A percentile compares a stretch with the other conserved stretches of the same genome.
Evolutionary conservation across 768 basidiomycete species (phyloP).

Genomic region (Termitomyces sp.): DNA sequence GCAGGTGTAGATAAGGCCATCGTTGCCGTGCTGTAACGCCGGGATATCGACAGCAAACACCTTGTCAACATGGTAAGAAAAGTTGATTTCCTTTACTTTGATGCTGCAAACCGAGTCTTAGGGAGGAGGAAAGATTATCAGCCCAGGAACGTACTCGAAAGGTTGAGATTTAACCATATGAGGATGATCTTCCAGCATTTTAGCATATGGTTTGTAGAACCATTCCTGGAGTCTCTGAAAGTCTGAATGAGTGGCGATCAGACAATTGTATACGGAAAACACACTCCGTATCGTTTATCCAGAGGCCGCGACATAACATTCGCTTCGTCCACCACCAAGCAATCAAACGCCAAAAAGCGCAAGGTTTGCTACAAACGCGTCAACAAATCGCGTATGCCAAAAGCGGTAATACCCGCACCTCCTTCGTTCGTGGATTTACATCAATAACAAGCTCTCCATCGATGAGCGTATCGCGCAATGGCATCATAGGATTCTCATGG

Average conservation of each 20-base stretch:
- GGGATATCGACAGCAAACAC: constrained; percentile 87
- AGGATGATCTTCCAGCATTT: constrained; percentile 67
- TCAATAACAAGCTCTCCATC: constrained; percentile 96
- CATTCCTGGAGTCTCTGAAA: constrained; percentile 74
- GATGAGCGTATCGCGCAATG: constrained; percentile 76
- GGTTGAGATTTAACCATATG: constrained; percentile 62
- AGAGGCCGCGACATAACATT: constrained; percentile 85
- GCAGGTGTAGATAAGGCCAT: constrained; percentile 96
- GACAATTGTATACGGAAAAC: constrained; percentile 21
- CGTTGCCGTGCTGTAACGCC: constrained; percentile 83
- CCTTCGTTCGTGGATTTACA: constrained; percentile 69
- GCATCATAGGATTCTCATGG: constrained; percentile 63
- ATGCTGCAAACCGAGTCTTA: constrained; percentile 48
- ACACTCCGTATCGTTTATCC: constrained; percentile 86
- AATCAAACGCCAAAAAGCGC: constrained; percentile 89
- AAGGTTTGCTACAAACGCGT: constrained; percentile 60
- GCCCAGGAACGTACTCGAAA: constrained; percentile 70
- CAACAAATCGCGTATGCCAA: not conserved
- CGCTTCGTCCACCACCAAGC: constrained; percentile 79
- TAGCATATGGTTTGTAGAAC: constrained; percentile 79
- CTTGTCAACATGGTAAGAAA: constrained; percentile 84
- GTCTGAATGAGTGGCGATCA: constrained; percentile 9
- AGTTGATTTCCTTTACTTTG: constrained; percentile 80
- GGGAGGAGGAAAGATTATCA: not conserved
- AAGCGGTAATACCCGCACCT: constrained; percentile 37